Evolutionary conservation across 139 green algal species (phyloP).

Genomic region (Desmodesmus armatus): DNA sequence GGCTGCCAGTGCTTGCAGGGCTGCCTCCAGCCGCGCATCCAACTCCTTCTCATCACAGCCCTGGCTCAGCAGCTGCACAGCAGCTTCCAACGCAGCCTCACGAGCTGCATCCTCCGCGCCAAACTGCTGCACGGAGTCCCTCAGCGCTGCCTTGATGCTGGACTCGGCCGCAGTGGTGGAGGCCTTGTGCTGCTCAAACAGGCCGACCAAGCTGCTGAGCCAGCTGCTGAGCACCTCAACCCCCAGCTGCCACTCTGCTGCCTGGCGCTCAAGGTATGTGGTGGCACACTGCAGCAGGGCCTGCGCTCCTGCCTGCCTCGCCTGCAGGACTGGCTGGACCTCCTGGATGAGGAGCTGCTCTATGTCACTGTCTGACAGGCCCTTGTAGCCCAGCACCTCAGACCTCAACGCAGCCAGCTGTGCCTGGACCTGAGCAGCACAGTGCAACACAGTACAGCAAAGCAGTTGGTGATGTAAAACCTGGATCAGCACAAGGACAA

Average conservation of each 20-base stretch:
- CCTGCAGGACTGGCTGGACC: conserved; percentile 44
- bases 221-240: conserved; percentile 46
- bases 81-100: conserved; percentile 62
- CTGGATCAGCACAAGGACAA: no score
- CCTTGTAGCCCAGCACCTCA: conserved; percentile 34
- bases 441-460: neutral
- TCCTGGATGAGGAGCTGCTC: conserved; percentile 49
- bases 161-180: neutral
- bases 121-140: conserved; percentile 52
- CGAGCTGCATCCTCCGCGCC: conserved; percentile 49
- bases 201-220: conserved; percentile 43
- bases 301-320: conserved; percentile 46
- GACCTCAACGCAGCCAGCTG: neutral
- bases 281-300: conserved; percentile 46
- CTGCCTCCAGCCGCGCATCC: conserved; percentile 51
- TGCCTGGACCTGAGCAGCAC: conserved; percentile 30
- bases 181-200: conserved; percentile 55
- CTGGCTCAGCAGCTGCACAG: conserved; percentile 61
- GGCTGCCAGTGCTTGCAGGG: conserved; percentile 52
- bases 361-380: conserved; percentile 51
- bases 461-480: no score
- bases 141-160: conserved; percentile 9
- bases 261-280: conserved; percentile 57
- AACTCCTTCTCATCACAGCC: conserved; percentile 61
- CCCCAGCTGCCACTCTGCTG: conserved; percentile 47